These are phyloP conservation scores for Podospora sp. DNA, from an alignment of 495 filamentous ascomycete species.

Conservation along the genomic window DNA sequence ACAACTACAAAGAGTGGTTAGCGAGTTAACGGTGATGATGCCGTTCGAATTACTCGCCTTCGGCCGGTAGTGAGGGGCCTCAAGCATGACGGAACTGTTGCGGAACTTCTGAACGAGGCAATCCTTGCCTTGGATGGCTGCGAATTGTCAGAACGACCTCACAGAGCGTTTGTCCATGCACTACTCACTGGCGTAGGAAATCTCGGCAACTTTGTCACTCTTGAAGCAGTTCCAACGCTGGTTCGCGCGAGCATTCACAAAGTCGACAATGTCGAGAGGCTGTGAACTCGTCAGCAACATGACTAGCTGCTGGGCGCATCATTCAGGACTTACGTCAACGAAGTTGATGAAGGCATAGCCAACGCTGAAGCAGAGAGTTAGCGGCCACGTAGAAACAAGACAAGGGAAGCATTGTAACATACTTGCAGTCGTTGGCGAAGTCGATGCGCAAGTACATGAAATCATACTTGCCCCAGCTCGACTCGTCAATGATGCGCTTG, in stretches of 20 bases:
- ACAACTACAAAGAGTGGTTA: constrained; percentile 47
- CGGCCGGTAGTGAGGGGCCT: constrained; percentile 77
- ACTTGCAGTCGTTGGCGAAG: constrained; percentile 90
- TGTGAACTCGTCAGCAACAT: constrained; percentile 28
- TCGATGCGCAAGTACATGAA: constrained; percentile 96
- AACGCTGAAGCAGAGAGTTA: constrained; percentile 62
- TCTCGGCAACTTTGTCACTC: constrained; percentile 81
- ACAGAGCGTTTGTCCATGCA: neutral
- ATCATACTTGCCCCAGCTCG: constrained; percentile 79
- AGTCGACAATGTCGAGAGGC: constrained; percentile 77
- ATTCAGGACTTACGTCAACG: constrained; percentile 61
- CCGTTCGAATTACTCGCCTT: constrained; percentile 56
- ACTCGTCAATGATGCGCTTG: constrained; percentile 77
- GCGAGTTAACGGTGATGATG: neutral
- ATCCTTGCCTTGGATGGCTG: constrained; percentile 89
- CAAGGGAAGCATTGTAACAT: constrained; percentile 35
- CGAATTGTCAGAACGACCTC: constrained; percentile 22
- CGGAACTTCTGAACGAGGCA: constrained; percentile 91
- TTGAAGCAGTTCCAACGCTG: constrained; percentile 82
- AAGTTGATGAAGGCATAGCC: constrained; percentile 99
- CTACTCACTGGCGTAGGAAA: constrained; percentile 88
- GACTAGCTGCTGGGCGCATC: neutral
- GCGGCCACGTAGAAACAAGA: constrained; percentile 14
- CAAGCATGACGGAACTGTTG: constrained; percentile 93
- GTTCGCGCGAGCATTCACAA: constrained; percentile 71